These are phyloP conservation scores for Kluyveromyces aestuarii DNA, from an alignment of 805 yeast species.

Conservation along the genomic window DNA sequence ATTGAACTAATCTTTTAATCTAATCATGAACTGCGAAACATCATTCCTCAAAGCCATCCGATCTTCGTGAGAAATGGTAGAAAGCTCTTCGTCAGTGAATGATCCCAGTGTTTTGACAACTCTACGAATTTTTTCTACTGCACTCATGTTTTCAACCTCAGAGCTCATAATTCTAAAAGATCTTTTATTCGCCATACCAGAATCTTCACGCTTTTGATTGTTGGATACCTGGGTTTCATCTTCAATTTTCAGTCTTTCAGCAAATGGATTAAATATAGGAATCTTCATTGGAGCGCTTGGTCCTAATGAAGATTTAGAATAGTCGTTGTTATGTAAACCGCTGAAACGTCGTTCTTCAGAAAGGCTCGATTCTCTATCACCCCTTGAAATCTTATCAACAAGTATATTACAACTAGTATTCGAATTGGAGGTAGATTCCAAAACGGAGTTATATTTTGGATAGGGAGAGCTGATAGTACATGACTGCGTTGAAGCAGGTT, in stretches of 20 bases:
- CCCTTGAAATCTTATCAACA: not conserved
- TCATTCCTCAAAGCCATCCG: conserved; percentile 17
- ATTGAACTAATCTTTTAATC: conserved; percentile 11
- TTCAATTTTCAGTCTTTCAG: not conserved
- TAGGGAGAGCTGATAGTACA: too few relatives aligned
- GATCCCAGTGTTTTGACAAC: conserved; percentile 12
- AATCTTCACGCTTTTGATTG: not conserved
- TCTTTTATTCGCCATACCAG: not conserved
- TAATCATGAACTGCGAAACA: conserved; percentile 18
- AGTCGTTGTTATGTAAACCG: not conserved
- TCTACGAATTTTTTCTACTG: conserved; percentile 13
- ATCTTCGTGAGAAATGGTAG: conserved; percentile 12
- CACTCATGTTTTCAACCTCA: not conserved
- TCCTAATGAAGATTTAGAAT: not conserved
- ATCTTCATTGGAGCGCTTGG: not conserved
- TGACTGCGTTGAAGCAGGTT: not conserved
- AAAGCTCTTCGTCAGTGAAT: conserved; percentile 10
- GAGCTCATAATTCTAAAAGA: not conserved
- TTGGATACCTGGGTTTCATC: not conserved
- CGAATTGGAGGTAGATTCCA: too few relatives aligned
- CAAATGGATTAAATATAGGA: conserved; percentile 1
- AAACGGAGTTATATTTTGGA: too few relatives aligned
- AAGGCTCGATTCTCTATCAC: not conserved
- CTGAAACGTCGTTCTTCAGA: not conserved
- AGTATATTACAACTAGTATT: too few relatives aligned